Percentiles rank a stretch among this genome's conserved stretches.
phyloP scores from a whole-genome alignment of 1,139 yeast species.

The Yamadazyma dushanensis region DNA sequence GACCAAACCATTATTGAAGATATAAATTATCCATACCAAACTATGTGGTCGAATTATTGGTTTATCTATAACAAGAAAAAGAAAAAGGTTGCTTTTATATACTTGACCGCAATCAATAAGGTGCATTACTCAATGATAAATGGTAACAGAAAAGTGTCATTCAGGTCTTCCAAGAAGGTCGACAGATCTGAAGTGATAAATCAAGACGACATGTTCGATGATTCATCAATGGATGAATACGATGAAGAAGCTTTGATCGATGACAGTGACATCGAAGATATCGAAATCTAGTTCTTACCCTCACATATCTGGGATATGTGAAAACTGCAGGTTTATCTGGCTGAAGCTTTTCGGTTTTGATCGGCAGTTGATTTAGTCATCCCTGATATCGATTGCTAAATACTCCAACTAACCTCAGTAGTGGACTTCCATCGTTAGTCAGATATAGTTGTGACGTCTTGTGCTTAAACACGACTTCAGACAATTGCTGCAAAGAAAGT shows the following conservation, averaged over 20 bases:
- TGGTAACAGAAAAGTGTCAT: constrained; percentile 21
- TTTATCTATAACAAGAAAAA: constrained; percentile 87
- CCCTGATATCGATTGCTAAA: too few relatives aligned
- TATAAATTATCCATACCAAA: constrained; percentile 65
- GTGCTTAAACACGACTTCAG: too few relatives aligned
- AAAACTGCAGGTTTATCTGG: too few relatives aligned
- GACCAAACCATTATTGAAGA: constrained; percentile 75
- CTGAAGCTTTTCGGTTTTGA: too few relatives aligned
- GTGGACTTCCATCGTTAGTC: too few relatives aligned
- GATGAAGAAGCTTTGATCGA: constrained; percentile 34
- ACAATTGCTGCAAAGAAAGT: constrained; percentile 3
- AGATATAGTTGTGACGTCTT: too few relatives aligned
- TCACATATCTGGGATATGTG: too few relatives aligned
- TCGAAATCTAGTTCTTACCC: constrained; percentile 31
- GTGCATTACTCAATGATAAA: constrained; percentile 40
- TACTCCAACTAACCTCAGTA: too few relatives aligned
- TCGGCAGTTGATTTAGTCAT: too few relatives aligned
- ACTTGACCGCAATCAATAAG: constrained; percentile 49
- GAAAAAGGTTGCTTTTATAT: constrained; percentile 86
- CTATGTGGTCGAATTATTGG: constrained; percentile 90
- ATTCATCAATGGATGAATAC: constrained; percentile 21
- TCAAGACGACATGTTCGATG: constrained; percentile 23
- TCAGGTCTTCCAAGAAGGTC: constrained; percentile 12
- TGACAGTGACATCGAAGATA: constrained; percentile 39
- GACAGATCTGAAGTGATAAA: constrained; percentile 13